Evolutionary conservation across 2,329 filamentous ascomycete species (phyloP), one percentile per base, ranked within the genome.

Genomic region (Macrophomina tecta): DNA sequence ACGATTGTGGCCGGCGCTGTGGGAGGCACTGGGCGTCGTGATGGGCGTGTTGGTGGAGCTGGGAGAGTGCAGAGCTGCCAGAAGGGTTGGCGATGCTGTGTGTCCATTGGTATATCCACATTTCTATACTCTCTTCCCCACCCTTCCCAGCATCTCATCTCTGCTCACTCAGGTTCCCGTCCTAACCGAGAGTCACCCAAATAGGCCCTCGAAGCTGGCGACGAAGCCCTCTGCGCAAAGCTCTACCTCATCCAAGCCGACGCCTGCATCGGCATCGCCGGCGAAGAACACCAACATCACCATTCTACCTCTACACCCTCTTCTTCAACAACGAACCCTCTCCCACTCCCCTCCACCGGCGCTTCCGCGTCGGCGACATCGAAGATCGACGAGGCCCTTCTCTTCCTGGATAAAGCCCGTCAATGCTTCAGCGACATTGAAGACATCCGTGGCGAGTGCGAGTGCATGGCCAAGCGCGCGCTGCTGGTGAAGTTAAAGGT

Each of bases 381-480:
- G 28, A 34, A 30, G 8, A 49, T 79, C 9, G 74, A 70, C 16
- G 74, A 72, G 23, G 77, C 76, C 0, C 76, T 77, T 58, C 40
- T 76, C 42, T 77, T 76, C 69, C 75, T 78, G 52, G 77, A 79
- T 46, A 69, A 73, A n/a, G 75, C 77, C 11, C 68, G 73, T 45
- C 73, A 77, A 58, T 75, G 78, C 69, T 96, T 87, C 75, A 86
- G 88, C 49, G 84, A 82, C 55, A 82, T 92, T 14, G 88, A 91
- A 74, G 91, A 91, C 74, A 80, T 89, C 14, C 80, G 82, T n/a
- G 88, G 88, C 64, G 90, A 92, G 78, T 90, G 91, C 73, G 90
- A 93, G 77, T 89, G 91, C 82, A 86, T 94, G 80, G 90, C 90
- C 23, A 95, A 95, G 82, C 94, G 92, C 79, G 90, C 91, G 3